Percentiles rank a stretch among this genome's conserved stretches.
phyloP scores from a whole-genome alignment of 78 protist genomes.

The Dictyostelium discoideum region DNA sequence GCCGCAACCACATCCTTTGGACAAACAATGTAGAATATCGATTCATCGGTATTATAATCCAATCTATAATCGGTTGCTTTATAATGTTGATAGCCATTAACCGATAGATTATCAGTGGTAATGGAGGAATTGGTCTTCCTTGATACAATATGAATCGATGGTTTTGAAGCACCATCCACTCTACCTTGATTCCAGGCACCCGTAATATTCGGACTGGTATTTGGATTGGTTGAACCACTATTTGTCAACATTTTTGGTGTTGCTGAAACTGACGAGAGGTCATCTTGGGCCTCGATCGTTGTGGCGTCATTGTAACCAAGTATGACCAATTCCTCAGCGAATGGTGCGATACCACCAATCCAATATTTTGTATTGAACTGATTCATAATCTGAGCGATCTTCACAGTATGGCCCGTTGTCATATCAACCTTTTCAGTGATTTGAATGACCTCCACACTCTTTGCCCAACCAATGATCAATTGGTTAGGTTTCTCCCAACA shows the following conservation, averaged over 20 bases:
- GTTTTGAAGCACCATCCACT: constrained; percentile 72
- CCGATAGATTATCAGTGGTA: constrained; percentile 81
- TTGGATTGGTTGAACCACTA: not conserved
- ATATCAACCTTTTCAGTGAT: constrained; percentile 29
- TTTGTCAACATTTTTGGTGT: constrained; percentile 39
- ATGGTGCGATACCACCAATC: constrained; percentile 92
- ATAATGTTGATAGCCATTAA: constrained; percentile 85
- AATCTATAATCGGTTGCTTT: constrained; percentile 84
- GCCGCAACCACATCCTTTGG: constrained; percentile 93
- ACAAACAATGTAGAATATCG: constrained; percentile 88
- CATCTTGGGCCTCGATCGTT: constrained; percentile 30
- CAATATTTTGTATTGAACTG: constrained; percentile 87
- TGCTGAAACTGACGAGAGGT: not conserved
- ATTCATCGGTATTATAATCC: constrained; percentile 70
- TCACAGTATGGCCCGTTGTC: not conserved
- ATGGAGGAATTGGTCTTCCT: constrained; percentile 73
- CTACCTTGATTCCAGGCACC: constrained; percentile 81
- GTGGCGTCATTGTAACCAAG: constrained; percentile 78
- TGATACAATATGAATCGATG: constrained; percentile 79
- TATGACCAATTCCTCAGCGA: constrained; percentile 81
- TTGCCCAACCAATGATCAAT: constrained; percentile 95
- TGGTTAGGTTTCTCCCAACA: constrained; percentile 87
- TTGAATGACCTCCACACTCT: constrained; percentile 79
- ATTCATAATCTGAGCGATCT: constrained; percentile 72
- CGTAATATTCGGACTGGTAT: constrained; percentile 24